Conservation (phyloP, 2,329 filamentous ascomycete genomes). For the Bimuria novae-zelandiae region DNA sequence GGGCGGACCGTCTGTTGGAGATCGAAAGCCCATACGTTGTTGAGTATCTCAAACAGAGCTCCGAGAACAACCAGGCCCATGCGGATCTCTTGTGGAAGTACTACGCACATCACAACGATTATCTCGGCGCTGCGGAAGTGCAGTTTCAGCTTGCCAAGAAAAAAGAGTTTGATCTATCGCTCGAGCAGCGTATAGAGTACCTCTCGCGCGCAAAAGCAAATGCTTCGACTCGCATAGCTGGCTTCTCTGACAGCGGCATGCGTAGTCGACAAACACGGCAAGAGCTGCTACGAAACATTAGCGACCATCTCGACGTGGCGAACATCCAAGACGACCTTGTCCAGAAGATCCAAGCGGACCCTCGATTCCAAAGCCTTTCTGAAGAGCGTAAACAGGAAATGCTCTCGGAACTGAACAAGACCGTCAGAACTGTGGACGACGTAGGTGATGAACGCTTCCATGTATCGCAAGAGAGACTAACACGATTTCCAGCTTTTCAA, state of each 20-base stretch:
- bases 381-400: constrained; percentile 66
- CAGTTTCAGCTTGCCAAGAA: constrained; percentile 83
- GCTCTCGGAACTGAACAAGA: constrained; percentile 72
- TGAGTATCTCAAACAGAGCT: constrained; percentile 80
- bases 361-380: constrained; percentile 60
- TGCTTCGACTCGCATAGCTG: constrained; percentile 79
- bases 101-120: constrained; percentile 81
- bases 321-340: constrained; percentile 94
- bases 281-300: constrained; percentile 80
- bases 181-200: constrained; percentile 86
- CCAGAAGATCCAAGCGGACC: constrained; percentile 74
- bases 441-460: constrained; percentile 57
- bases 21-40: constrained; percentile 86
- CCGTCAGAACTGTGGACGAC: constrained; percentile 74
- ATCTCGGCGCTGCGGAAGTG: constrained; percentile 84
- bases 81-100: constrained; percentile 93
- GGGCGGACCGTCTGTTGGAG: constrained; percentile 82
- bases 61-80: constrained; percentile 71
- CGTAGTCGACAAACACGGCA: constrained; percentile 75
- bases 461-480: neutral
- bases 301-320: constrained; percentile 85
- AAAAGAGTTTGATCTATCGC: constrained; percentile 70
- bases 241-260: constrained; percentile 61
- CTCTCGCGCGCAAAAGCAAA: constrained; percentile 91
- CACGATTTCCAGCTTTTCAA: constrained; percentile 75